Conservation (phyloP, 1,284 basidiomycete species). For the Cryptococcus sp. region DNA sequence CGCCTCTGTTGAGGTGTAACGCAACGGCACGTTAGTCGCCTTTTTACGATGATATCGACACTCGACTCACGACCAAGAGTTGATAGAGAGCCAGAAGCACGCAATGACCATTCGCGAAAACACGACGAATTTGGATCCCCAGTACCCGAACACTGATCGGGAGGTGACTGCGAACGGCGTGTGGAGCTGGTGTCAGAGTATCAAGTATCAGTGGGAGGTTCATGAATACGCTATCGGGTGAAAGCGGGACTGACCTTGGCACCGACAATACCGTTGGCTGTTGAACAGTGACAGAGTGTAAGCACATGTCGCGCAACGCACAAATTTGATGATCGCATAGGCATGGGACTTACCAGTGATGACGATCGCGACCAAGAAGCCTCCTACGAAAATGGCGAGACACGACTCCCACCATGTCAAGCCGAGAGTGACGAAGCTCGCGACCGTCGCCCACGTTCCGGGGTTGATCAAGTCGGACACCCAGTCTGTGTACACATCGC, state of each 20-base stretch:
- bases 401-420: slow-evolving; percentile 46
- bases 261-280: slow-evolving; percentile 67
- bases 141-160: slow-evolving; percentile 76
- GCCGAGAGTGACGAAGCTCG: slow-evolving; percentile 39
- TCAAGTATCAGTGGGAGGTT: not conserved
- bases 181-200: slow-evolving; percentile 44
- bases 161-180: slow-evolving; percentile 71
- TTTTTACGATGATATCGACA: not conserved
- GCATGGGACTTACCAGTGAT: slow-evolving; percentile 29
- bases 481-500: slow-evolving; percentile 30
- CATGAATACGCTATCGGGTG: not conserved
- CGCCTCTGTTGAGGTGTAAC: slow-evolving; percentile 22
- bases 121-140: slow-evolving; percentile 57
- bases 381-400: slow-evolving; percentile 40
- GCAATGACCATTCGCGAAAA: slow-evolving; percentile 68
- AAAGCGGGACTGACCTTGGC: slow-evolving; percentile 57
- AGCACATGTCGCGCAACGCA: no score
- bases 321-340: not conserved
- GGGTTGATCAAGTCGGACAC: slow-evolving; percentile 45
- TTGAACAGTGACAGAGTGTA: not conserved
- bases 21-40: not conserved
- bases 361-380: slow-evolving; percentile 34
- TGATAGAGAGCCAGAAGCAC: slow-evolving; percentile 72
- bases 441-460: slow-evolving; percentile 43
- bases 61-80: slow-evolving; percentile 56